phyloP scores from a whole-genome alignment of 805 yeast genomes.

The Huiozyma naganishii region DNA sequence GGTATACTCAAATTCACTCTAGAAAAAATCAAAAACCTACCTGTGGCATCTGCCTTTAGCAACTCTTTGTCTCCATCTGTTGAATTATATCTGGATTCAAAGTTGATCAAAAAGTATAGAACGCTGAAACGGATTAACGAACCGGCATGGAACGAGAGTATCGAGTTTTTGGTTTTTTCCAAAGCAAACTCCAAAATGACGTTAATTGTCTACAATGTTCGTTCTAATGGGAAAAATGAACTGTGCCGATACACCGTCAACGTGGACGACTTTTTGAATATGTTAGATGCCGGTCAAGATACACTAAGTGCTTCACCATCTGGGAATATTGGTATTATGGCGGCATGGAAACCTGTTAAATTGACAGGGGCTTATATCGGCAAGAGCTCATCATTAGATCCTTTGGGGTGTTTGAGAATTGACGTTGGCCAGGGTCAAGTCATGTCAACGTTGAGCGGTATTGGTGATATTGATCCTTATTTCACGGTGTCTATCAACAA shows the following conservation, averaged over 20 bases:
- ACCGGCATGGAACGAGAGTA: constrained; percentile 57
- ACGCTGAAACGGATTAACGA: constrained; percentile 56
- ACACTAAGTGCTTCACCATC: constrained; percentile 41
- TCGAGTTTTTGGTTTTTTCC: constrained; percentile 52
- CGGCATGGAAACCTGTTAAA: constrained; percentile 63
- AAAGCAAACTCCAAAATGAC: constrained; percentile 46
- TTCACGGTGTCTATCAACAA: constrained; percentile 50
- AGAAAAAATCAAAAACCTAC: constrained; percentile 51
- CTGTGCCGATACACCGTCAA: constrained; percentile 42
- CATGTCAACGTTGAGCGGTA: constrained; percentile 43
- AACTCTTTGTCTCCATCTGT: constrained; percentile 51
- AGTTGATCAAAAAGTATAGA: constrained; percentile 47
- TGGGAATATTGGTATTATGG: constrained; percentile 44
- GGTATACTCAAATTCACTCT: constrained; percentile 61
- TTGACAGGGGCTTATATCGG: constrained; percentile 40
- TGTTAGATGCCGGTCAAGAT: constrained; percentile 37
- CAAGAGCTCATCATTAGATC: constrained; percentile 31
- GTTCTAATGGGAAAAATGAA: constrained; percentile 33
- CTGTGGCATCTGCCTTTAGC: constrained; percentile 37
- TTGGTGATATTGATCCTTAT: constrained; percentile 72
- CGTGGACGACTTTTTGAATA: constrained; percentile 37
- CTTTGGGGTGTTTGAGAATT: constrained; percentile 58
- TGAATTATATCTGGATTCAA: constrained; percentile 48
- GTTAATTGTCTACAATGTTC: constrained; percentile 52
- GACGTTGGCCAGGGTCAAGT: constrained; percentile 45